Evolutionary conservation across 306 rosid genomes (phyloP), one percentile per base, ranked within the genome.

Genomic region (Lathyrus sativus): DNA sequence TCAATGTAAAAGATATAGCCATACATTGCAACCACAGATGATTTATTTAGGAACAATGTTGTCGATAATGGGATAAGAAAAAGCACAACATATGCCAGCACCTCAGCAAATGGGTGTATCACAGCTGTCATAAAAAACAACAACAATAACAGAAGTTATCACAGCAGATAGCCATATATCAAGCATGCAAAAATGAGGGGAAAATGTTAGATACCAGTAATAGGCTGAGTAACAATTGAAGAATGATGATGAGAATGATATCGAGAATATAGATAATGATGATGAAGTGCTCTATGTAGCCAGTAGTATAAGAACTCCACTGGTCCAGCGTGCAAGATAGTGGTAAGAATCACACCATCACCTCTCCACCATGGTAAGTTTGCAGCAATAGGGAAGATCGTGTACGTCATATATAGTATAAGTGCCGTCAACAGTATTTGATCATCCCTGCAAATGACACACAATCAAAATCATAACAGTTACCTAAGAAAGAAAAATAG

Each of bases 241-340:
- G 85, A 78, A 48, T 82, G 85, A 13, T 82, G 85, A 11, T 82
- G 85, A 60, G 85, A 87, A 38, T 87, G 96, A 53, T 89, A 89
- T 43, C 93, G 81, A 45, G 87, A 76, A 37, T 89, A 89, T n/a
- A 89, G 87, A 31, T 59, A 89, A 56, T 89, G 90, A 11, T 89
- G 96, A 67, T 89, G 96, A 8, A 89, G 84, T 2, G 89, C 86
- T 72, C 85, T 85, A 42, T 87, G 96, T 2, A 89, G 33, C 96
- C 96, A 89, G 37, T 89, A 89, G 15, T 87, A 89, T 1, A 87
- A 60, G 19, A 83, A 87, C 65, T 89, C 96, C 15, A 89, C 96
- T 2, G 85, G 78, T 11, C 88, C 87, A 0, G 78, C 71, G 44
- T 89, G 96, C 10, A 87, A 17, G 7, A 89, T 11, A 37, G 68